phyloP scores from a whole-genome alignment of 495 filamentous ascomycete species.

The Podospora tetraspora region DNA sequence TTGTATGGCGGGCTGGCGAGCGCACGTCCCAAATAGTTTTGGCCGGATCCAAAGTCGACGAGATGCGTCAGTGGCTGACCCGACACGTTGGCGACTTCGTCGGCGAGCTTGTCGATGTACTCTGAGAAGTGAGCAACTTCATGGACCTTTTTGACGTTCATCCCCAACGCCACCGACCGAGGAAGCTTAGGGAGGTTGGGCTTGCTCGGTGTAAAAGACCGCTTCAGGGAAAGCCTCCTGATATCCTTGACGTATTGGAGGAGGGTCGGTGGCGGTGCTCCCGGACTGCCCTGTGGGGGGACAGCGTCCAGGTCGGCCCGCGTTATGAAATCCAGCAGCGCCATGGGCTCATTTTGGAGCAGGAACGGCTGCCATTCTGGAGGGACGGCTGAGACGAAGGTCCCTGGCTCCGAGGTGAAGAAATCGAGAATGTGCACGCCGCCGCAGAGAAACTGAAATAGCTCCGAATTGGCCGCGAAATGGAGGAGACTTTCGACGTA shows the following conservation, averaged over 20 bases:
- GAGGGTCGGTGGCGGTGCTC: slow-evolving; percentile 62
- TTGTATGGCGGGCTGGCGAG: slow-evolving; percentile 81
- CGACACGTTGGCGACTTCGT: slow-evolving; percentile 38
- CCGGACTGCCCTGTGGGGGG: slow-evolving; percentile 23
- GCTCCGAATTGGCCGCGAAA: slow-evolving; percentile 66
- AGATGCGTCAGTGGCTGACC: slow-evolving; percentile 70
- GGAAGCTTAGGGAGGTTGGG: slow-evolving; percentile 51
- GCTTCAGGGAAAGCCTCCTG: slow-evolving; percentile 59
- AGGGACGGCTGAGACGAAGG: slow-evolving; percentile 71
- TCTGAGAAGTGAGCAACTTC: slow-evolving; percentile 68
- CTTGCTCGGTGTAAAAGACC: slow-evolving; percentile 49
- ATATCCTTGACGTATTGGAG: slow-evolving; percentile 70
- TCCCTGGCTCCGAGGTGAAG: slow-evolving; percentile 71
- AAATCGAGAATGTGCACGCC: slow-evolving; percentile 95
- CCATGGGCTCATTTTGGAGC: slow-evolving; percentile 59
- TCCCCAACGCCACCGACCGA: slow-evolving; percentile 71
- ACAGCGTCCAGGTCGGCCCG: slow-evolving; percentile 57
- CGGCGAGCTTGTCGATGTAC: slow-evolving; percentile 51
- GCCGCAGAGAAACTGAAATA: slow-evolving; percentile 86
- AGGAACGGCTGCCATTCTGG: slow-evolving; percentile 78
- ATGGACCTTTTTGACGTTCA: slow-evolving; percentile 94
- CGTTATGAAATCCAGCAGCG: slow-evolving; percentile 72
- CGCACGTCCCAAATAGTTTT: slow-evolving; percentile 89
- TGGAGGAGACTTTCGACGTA: slow-evolving; percentile 74
- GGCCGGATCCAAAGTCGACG: slow-evolving; percentile 92